These are phyloP conservation scores for Xylariaceae sp. DNA, from an alignment of 2,329 filamentous ascomycete species.

Conservation along the genomic window DNA sequence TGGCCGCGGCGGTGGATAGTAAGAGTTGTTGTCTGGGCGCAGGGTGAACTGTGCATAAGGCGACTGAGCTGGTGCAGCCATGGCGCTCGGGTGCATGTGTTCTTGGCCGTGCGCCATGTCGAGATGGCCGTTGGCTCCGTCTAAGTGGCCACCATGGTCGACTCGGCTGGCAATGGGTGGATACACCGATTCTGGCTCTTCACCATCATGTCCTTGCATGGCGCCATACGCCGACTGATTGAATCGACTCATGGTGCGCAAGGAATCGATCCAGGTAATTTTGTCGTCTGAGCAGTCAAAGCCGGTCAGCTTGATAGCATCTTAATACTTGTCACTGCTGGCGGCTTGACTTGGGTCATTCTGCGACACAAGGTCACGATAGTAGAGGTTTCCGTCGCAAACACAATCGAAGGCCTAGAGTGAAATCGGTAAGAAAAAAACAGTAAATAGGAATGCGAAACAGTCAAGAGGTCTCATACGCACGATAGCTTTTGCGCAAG, in stretches of 20 bases:
- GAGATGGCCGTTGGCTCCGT: background rate
- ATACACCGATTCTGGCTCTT: constrained; percentile 2
- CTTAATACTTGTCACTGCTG: background rate
- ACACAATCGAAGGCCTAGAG: background rate
- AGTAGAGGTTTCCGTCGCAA: background rate
- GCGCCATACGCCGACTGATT: constrained; percentile 25
- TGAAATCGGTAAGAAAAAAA: background rate
- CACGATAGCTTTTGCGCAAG: background rate
- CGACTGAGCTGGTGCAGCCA: background rate
- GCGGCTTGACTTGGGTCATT: background rate
- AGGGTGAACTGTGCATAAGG: background rate
- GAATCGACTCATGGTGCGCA: constrained; percentile 22
- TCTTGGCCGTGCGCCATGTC: constrained; percentile 1
- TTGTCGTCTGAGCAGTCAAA: background rate
- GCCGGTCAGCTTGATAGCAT: background rate
- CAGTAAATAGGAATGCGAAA: background rate
- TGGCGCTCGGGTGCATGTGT: background rate
- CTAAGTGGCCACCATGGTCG: background rate
- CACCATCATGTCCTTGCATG: constrained; percentile 26
- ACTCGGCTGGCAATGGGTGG: background rate
- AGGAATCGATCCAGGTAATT: background rate
- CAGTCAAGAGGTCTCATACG: background rate
- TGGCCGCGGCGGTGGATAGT: constrained; percentile 1
- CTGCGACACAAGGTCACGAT: background rate
- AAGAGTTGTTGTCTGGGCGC: background rate